Conservation (phyloP, 1,284 basidiomycete genomes). For the Coniferiporia weirii region DNA sequence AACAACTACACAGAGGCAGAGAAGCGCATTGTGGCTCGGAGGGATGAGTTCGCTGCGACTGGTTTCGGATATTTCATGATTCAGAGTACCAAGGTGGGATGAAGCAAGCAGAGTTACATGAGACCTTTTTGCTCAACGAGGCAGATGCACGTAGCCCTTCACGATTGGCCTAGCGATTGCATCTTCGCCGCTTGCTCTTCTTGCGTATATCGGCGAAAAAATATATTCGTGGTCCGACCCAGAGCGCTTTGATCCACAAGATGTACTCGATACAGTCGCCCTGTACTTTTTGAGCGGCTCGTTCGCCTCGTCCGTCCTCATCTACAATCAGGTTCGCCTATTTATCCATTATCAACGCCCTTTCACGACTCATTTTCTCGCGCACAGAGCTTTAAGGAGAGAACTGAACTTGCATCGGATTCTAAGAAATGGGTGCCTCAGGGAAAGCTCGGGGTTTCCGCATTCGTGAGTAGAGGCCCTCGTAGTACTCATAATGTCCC, state of each 20-base stretch:
- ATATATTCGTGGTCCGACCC: slow-evolving; percentile 24
- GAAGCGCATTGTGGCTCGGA: slow-evolving; percentile 12
- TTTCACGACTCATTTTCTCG: background rate
- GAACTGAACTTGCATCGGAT: background rate
- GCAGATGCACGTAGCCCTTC: slow-evolving; percentile 19
- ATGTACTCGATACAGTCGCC: slow-evolving; percentile 22
- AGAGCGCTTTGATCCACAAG: slow-evolving; percentile 12
- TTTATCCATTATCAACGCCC: background rate
- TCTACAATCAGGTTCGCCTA: slow-evolving; percentile 21
- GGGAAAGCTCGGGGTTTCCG: slow-evolving; percentile 20
- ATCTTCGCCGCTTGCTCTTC: slow-evolving; percentile 20
- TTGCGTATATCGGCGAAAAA: slow-evolving; percentile 24
- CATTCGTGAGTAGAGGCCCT: slow-evolving; percentile 19
- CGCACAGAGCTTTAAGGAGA: slow-evolving; percentile 10
- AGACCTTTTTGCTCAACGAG: background rate
- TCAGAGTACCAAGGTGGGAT: slow-evolving; percentile 21
- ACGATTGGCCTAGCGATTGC: slow-evolving; percentile 23
- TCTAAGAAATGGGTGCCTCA: background rate
- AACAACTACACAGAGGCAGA: slow-evolving; percentile 10
- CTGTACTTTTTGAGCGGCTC: slow-evolving; percentile 22
- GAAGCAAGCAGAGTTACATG: background rate
- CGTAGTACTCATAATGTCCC: background rate
- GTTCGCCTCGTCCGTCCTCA: slow-evolving; percentile 23
- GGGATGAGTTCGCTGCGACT: slow-evolving; percentile 13
- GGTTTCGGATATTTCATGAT: slow-evolving; percentile 21